A percentile compares a stretch with the other conserved stretches of the same genome.
Evolutionary conservation across 352 stramenopile genomes (phyloP).

Genomic region (Pythium phragmitis): DNA sequence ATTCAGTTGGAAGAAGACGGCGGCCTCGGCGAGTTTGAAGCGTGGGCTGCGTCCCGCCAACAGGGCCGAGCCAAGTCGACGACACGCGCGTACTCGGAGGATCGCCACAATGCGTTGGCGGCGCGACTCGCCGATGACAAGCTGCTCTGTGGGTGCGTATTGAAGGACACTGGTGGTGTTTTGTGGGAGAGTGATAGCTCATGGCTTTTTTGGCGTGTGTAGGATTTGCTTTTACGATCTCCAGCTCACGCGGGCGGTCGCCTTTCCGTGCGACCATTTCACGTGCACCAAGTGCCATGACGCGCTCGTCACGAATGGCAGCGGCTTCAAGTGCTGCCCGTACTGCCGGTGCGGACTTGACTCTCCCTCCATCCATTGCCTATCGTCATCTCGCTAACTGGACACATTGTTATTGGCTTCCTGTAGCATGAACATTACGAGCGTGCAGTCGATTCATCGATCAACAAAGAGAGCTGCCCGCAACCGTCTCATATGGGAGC

Average conservation of each 20-base stretch:
- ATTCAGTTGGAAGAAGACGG: conserved; percentile 34
- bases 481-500: conserved; percentile 16
- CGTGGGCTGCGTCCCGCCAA: conserved; percentile 25
- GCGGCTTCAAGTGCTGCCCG: conserved; percentile 61
- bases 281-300: conserved; percentile 57
- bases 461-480: conserved; percentile 27
- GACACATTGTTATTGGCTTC: neutral
- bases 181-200: neutral
- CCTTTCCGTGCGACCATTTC: conserved; percentile 68
- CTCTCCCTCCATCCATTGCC: too few relatives aligned
- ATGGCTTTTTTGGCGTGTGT: neutral
- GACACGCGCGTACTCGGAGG: conserved; percentile 42
- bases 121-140: conserved; percentile 58
- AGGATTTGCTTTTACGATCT: conserved; percentile 74
- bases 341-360: conserved; percentile 46
- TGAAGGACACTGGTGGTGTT: neutral
- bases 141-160: conserved; percentile 50
- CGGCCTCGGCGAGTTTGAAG: conserved; percentile 47
- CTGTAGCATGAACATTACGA: conserved; percentile 24
- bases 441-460: conserved; percentile 23
- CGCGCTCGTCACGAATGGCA: conserved; percentile 43
- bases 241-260: conserved; percentile 48
- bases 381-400: too few relatives aligned
- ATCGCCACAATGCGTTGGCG: conserved; percentile 48
- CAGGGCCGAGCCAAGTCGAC: neutral